Evolutionary conservation across 2,329 filamentous ascomycete species (phyloP), one percentile per base, ranked within the genome.

Genomic region (Xenosphaeropsis pyriputrescens): DNA sequence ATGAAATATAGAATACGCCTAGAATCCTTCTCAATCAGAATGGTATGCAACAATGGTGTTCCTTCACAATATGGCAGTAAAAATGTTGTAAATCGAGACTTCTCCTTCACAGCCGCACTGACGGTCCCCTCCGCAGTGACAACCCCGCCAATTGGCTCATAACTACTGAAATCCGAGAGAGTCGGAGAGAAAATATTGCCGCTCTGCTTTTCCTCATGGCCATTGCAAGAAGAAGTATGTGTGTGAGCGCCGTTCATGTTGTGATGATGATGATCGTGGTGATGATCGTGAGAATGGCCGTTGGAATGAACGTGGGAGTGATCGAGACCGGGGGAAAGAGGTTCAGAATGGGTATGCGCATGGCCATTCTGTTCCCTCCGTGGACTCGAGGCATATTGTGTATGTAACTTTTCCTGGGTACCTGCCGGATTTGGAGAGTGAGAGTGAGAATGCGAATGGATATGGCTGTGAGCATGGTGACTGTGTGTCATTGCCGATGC

Each of bases 1-100:
- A 94, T 94, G 50, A 96, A 98, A 59, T 98, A 98, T 48, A 94
- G 93, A 45, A 98, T 96, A 33, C 89, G 75, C 41, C 91, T 73
- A 13, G 89, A 96, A 56, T 98, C 89, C 50, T 85, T 86, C 52
- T 96, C 89, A 12, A 79, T 75, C 50, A 98, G 62, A 41, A 98
- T 85, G 38, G 85, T 80, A 53, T 95, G 78, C 14, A 95, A 51
- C 26, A 96, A 67, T 0, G 89, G 88, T 55, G 79, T 85, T 18
- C 67, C 66, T 35, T 79, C 70, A 9, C 78, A 79, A 39, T 72
- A 68, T 1, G 69, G 68, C n/a, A 96, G 65, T 3, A 96, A 57
- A 39, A 79, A 70, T 12, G 68, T 72, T 0, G 89, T 93, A 30
- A 93, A 65, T 34, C 61, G 65, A 0, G 85, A 93, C 31, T 74